Conservation (phyloP, 192 early-diverging fungal species). For the Rhizophagus clarus region DNA sequence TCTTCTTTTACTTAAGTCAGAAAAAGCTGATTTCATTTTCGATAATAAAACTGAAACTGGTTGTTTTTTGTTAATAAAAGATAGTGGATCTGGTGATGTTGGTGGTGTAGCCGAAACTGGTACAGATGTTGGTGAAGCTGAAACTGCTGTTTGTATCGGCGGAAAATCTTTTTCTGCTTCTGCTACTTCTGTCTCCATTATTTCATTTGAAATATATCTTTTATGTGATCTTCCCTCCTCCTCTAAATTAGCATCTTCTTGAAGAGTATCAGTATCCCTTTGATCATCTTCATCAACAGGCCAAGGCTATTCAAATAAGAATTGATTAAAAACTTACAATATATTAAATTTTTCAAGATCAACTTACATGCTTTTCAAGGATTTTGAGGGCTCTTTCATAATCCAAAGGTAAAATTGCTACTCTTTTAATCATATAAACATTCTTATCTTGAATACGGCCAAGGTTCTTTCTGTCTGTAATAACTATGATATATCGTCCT, state of each 20-base stretch:
- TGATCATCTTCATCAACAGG: not conserved
- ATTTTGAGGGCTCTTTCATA: constrained; percentile 13
- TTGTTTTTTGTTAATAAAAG: not conserved
- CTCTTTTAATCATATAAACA: constrained; percentile 20
- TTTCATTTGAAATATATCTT: not conserved
- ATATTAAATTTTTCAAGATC: not conserved
- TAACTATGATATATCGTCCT: constrained; percentile 11
- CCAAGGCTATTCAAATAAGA: not conserved
- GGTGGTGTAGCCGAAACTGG: not conserved
- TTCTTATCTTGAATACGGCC: constrained; percentile 23
- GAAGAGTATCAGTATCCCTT: not conserved
- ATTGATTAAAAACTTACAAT: not conserved
- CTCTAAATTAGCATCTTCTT: not conserved
- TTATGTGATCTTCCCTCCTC: not conserved
- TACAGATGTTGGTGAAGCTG: not conserved
- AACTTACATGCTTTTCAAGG: constrained; percentile 19
- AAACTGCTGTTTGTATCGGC: too few species aligned
- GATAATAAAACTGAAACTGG: constrained; percentile 9
- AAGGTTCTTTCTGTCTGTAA: constrained; percentile 8
- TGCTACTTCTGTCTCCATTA: not conserved
- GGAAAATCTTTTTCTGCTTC: too few species aligned
- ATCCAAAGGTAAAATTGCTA: constrained; percentile 22
- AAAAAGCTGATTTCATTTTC: constrained; percentile 17
- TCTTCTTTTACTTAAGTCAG: not conserved
- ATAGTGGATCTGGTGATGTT: not conserved